Evolutionary conservation across 1,284 basidiomycete species (phyloP).

Genomic region (Entoloma clypeatum): DNA sequence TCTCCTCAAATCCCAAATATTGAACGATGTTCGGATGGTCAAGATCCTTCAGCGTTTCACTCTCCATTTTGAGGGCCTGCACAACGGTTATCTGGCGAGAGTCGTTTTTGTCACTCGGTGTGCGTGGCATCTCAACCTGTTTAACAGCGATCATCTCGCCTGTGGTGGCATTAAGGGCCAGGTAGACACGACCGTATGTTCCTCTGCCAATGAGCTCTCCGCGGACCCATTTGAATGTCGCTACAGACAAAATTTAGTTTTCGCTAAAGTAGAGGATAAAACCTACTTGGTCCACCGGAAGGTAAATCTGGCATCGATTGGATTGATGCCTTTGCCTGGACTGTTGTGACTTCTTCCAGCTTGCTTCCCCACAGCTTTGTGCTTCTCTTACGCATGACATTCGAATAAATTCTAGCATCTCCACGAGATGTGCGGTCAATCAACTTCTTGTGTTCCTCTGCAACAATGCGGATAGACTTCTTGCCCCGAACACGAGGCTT

Average conservation of each 20-base stretch:
- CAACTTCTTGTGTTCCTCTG: conserved; percentile 73
- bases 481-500: conserved; percentile 49
- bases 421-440: conserved; percentile 56
- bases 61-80: conserved; percentile 90
- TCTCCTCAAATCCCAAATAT: conserved; percentile 97
- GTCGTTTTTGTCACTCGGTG: conserved; percentile 87
- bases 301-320: conserved; percentile 50
- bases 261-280: too few species aligned
- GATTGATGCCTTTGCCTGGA: conserved; percentile 47
- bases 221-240: conserved; percentile 97
- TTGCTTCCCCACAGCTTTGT: conserved; percentile 96
- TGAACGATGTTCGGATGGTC: conserved; percentile 98
- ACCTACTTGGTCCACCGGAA: conserved; percentile 60
- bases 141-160: conserved; percentile 99
- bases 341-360: conserved; percentile 89
- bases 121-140: conserved; percentile 94
- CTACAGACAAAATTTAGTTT: too few species aligned
- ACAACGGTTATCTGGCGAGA: conserved; percentile 83
- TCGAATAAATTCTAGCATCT: conserved; percentile 42
- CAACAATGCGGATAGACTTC: conserved; percentile 92
- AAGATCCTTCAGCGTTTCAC: conserved; percentile 92
- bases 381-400: conserved; percentile 72
- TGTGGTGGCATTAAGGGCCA: conserved; percentile 96
- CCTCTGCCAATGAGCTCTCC: conserved; percentile 97
- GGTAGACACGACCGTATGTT: conserved; percentile 94